Base-by-base conservation (phyloP, 148 eudicot species). In the Nepenthes mirabilis region DNA sequence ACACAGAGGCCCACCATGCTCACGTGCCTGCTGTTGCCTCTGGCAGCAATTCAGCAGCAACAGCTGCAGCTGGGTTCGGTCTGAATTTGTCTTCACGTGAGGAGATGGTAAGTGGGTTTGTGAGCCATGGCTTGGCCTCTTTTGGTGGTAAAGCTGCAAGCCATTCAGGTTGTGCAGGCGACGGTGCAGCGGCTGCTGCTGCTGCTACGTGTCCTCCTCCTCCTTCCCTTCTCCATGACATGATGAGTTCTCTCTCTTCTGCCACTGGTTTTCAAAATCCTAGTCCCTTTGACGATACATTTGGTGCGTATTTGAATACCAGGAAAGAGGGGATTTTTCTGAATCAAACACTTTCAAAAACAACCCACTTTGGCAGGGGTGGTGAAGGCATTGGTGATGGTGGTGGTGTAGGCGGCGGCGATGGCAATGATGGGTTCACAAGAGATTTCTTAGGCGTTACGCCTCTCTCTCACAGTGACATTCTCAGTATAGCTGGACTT, bases 391-490 rank as follows among this genome's bases (percentile, higher is more conserved):
- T 36, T 3, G 58, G 56, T 1, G 56, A 35, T n/a, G 48, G 59
- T 10, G 12, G 47, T 3, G 51, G 34, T 32, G 43, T 53, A 11
- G 62, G 54, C 2, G 60, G 55, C 2, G 62, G 69, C 1, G 62
- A 51, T 11, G 75, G 65, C 3, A 72, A 68, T 71, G 89, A 82
- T 34, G 88, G 84, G 5, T 77, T 82, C 79, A 91, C 96, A 33
- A 85, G 87, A 64, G 98, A 91, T 59, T 91, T 91, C 60, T 63
- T 91, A 67, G 88, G 96, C 1, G 47, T 91, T 34, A 91, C 86
- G 57, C 81, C 91, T 12, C 73, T 88, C 2, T 82, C 97, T 0
- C 84, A 81, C 4, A 79, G 70, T 68, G 90, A 87, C 2, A 82
- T 87, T 49, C 68, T 84, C 36, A 79, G 61, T 40, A 70, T 86